These are phyloP conservation scores for Centaurea solstitialis DNA, from an alignment of 129 eudicot species.

Conservation along the genomic window DNA sequence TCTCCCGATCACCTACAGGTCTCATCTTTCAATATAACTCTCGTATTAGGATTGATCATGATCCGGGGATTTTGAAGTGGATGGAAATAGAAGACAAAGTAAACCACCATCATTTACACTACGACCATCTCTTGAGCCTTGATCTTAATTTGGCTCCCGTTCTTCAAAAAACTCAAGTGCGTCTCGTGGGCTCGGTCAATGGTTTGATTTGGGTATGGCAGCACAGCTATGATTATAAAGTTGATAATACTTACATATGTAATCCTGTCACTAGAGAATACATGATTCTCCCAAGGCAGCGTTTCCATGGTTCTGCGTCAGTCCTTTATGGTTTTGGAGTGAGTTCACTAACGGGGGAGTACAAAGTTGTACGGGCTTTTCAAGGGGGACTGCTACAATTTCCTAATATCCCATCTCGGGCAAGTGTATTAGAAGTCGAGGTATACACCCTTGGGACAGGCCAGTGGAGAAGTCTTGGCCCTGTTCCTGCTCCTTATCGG, in stretches of 20 bases:
- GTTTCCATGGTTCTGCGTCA: too few relatives aligned
- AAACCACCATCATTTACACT: too few relatives aligned
- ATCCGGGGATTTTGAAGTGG: too few relatives aligned
- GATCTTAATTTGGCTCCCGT: too few relatives aligned
- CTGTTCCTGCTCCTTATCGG: background rate
- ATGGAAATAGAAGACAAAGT: too few relatives aligned
- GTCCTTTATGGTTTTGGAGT: constrained; percentile 30
- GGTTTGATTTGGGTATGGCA: constrained; percentile 7
- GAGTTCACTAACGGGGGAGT: background rate
- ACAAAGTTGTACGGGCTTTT: constrained; percentile 31
- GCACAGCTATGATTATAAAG: too few relatives aligned
- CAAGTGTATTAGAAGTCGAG: constrained; percentile 18
- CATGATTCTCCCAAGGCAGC: constrained; percentile 21
- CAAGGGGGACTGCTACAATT: background rate
- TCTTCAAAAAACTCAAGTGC: too few relatives aligned
- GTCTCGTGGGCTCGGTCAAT: too few relatives aligned
- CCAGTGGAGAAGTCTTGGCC: constrained; percentile 36
- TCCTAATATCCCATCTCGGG: background rate
- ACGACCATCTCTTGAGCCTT: too few relatives aligned
- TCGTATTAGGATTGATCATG: too few relatives aligned
- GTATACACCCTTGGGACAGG: constrained; percentile 51
- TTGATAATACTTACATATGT: constrained; percentile 27
- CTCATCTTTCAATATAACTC: too few relatives aligned
- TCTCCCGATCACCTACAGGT: too few relatives aligned
- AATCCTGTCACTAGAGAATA: constrained; percentile 42